Conservation (phyloP, 768 basidiomycete species). For the Phanerochaete sordida region DNA sequence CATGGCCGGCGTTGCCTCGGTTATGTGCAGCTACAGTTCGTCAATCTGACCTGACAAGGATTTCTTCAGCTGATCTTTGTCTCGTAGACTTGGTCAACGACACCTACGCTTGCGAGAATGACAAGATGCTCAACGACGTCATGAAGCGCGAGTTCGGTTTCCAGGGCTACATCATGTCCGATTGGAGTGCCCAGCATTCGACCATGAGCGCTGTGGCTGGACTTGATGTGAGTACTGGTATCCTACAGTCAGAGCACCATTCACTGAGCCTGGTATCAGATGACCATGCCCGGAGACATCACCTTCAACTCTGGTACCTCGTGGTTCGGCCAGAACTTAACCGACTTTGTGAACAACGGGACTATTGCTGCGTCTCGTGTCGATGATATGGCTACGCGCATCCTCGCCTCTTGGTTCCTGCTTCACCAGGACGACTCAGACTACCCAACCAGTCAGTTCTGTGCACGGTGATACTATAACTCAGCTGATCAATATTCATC, state of each 20-base stretch:
- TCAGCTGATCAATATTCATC: too few species aligned
- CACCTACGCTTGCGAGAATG: constrained; percentile 74
- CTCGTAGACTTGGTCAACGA: constrained; percentile 58
- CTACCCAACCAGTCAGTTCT: constrained; percentile 57
- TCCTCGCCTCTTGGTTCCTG: constrained; percentile 69
- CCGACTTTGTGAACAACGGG: constrained; percentile 64
- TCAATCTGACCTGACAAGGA: not conserved
- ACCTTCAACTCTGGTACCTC: constrained; percentile 44
- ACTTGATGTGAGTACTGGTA: constrained; percentile 48
- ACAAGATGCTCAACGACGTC: constrained; percentile 67
- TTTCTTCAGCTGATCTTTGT: not conserved
- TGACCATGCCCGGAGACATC: constrained; percentile 71
- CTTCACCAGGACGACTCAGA: constrained; percentile 55
- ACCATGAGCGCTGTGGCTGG: constrained; percentile 60
- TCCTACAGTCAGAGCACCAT: not conserved
- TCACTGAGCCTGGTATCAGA: constrained; percentile 31
- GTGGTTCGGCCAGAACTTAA: constrained; percentile 69
- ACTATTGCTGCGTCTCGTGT: constrained; percentile 62
- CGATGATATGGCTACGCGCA: constrained; percentile 81
- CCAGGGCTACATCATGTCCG: constrained; percentile 76
- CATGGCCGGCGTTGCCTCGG: constrained; percentile 67
- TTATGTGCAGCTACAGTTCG: constrained; percentile 79
- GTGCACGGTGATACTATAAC: constrained; percentile 11
- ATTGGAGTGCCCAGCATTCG: constrained; percentile 66
- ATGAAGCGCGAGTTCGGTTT: constrained; percentile 75